phyloP scores from a whole-genome alignment of 2,329 filamentous ascomycete genomes.

The Colletotrichum agaves region DNA sequence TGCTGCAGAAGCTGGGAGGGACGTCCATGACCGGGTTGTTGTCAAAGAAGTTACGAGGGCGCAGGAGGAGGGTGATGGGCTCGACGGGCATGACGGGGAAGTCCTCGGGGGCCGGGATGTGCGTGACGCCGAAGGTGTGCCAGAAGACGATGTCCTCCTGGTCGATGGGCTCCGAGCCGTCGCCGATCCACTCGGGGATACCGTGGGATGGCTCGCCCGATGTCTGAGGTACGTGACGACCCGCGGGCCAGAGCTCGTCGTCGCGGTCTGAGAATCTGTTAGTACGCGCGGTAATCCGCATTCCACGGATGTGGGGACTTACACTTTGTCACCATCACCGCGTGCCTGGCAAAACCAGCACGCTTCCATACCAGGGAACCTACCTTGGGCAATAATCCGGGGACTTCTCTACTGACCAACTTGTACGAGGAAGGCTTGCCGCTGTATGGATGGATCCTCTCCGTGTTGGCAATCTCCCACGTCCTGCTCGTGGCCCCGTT shows the following conservation, averaged over 20 bases:
- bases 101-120: conserved; percentile 90
- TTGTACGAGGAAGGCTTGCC: conserved; percentile 89
- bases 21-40: conserved; percentile 85
- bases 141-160: conserved; percentile 90
- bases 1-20: conserved; percentile 77
- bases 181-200: conserved; percentile 80
- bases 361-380: conserved; percentile 88
- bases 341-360: conserved; percentile 86
- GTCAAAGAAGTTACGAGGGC: conserved; percentile 85
- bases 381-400: conserved; percentile 80
- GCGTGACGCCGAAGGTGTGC: conserved; percentile 93
- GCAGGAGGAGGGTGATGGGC: conserved; percentile 82
- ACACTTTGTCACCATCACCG: conserved; percentile 91
- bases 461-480: conserved; percentile 91
- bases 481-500: conserved; percentile 81
- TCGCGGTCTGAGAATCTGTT: conserved; percentile 69
- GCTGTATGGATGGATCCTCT: conserved; percentile 85
- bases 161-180: conserved; percentile 73
- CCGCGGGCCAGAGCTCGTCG: conserved; percentile 84
- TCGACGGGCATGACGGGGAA: conserved; percentile 93
- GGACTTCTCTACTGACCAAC: conserved; percentile 87
- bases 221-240: conserved; percentile 88
- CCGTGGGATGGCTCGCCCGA: conserved; percentile 81
- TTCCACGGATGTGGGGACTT: conserved; percentile 48
- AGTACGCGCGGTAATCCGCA: not conserved